phyloP scores from a whole-genome alignment of 805 yeast species.

The Clavispora vitiphila region DNA sequence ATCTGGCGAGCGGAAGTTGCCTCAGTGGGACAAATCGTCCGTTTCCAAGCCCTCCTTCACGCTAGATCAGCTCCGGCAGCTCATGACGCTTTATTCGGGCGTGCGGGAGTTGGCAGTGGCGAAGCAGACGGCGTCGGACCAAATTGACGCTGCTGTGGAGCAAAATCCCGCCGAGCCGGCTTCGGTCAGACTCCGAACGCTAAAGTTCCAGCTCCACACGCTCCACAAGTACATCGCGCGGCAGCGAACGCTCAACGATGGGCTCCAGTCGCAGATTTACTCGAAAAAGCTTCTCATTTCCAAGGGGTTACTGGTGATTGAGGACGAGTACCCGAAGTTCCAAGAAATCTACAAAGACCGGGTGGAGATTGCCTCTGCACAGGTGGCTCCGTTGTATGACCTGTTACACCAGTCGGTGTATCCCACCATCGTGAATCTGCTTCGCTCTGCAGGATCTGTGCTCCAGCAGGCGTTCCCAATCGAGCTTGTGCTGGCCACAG shows the following conservation, averaged over 20 bases:
- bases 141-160: constrained; percentile 14
- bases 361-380: constrained; percentile 22
- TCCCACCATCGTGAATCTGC: constrained; percentile 17
- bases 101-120: constrained; percentile 23
- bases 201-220: constrained; percentile 4
- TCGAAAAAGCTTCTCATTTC: constrained; percentile 19
- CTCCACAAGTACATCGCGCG: constrained; percentile 15
- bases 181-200: constrained; percentile 1
- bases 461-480: constrained; percentile 25
- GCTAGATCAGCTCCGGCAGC: constrained; percentile 11
- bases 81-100: constrained; percentile 9
- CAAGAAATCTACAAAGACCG: constrained; percentile 16
- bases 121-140: constrained; percentile 18
- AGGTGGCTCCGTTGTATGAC: constrained; percentile 25
- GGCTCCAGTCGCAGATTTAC: constrained; percentile 18
- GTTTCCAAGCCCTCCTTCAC: constrained; percentile 7
- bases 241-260: constrained; percentile 22
- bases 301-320: constrained; percentile 11
- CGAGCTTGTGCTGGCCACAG: constrained; percentile 16
- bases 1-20: neutral
- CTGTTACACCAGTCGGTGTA: constrained; percentile 17
- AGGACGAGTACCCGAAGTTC: constrained; percentile 13
- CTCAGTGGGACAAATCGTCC: neutral
- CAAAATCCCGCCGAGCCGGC: neutral
- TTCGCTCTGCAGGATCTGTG: constrained; percentile 11